These are phyloP conservation scores for Aegilops umbellulata DNA, from an alignment of 176 grass and related monocot species.

Conservation along the genomic window DNA sequence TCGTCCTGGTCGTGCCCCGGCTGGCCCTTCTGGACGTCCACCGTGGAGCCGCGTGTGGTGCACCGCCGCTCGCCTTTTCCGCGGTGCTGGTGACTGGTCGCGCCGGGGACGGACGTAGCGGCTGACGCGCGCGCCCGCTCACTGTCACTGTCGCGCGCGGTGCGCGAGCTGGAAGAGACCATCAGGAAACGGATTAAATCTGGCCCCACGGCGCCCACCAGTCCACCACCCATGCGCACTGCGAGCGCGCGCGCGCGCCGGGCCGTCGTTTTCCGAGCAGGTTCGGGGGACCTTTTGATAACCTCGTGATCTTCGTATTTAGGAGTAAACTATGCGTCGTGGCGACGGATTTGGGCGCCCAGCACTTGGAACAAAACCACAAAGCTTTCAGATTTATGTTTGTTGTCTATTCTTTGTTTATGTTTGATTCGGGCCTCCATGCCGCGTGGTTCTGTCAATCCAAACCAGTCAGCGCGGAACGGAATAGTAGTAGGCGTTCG, in stretches of 20 bases:
- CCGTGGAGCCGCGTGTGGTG: conserved; percentile 6
- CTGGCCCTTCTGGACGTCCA: conserved; percentile 21
- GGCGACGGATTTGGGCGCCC: too few relatives aligned
- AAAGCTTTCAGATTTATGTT: too few relatives aligned
- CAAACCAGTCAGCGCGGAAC: too few relatives aligned
- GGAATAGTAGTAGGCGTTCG: too few relatives aligned
- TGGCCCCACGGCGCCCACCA: not conserved
- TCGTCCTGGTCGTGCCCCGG: not conserved
- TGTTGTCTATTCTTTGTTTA: too few relatives aligned
- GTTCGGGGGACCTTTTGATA: not conserved
- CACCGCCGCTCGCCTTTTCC: not conserved
- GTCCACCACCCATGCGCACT: not conserved
- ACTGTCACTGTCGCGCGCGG: not conserved
- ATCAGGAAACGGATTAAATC: not conserved
- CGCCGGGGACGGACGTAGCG: not conserved
- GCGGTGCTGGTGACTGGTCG: not conserved
- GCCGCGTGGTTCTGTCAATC: too few relatives aligned
- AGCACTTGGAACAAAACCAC: too few relatives aligned
- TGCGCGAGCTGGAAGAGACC: not conserved
- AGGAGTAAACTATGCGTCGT: too few relatives aligned
- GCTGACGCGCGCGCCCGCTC: not conserved
- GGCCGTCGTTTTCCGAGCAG: not conserved
- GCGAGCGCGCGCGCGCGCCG: too few relatives aligned
- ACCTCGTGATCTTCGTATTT: not conserved
- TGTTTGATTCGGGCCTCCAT: too few relatives aligned